These are phyloP conservation scores for Tolypocladium paradoxum DNA, from an alignment of 2,329 filamentous ascomycete genomes.

Conservation along the genomic window DNA sequence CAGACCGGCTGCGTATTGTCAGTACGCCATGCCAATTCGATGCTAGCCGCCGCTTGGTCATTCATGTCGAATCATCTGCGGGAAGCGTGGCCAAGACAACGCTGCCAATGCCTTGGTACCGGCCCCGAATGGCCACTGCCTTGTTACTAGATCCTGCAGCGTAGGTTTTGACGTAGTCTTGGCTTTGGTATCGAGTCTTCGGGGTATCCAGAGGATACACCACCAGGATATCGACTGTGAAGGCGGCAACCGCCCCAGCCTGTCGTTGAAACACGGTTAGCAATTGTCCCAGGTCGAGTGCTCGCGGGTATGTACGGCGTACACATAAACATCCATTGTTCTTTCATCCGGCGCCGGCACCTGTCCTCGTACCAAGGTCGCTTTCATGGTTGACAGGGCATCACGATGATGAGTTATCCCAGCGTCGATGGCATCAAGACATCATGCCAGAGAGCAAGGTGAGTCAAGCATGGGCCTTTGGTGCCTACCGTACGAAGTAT, in stretches of 20 bases:
- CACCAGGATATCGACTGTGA: conserved; percentile 74
- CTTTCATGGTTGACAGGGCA: too few relatives aligned
- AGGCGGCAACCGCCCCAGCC: conserved; percentile 78
- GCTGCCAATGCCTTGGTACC: conserved; percentile 82
- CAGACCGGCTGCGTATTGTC: conserved; percentile 48
- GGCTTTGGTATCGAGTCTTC: conserved; percentile 76
- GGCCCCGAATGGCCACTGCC: conserved; percentile 50
- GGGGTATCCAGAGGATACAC: conserved; percentile 84
- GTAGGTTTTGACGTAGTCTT: conserved; percentile 60
- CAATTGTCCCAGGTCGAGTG: background rate
- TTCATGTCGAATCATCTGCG: conserved; percentile 45
- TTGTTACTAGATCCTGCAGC: conserved; percentile 42
- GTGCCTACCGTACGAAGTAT: too few relatives aligned
- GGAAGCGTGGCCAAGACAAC: conserved; percentile 81
- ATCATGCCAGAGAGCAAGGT: too few relatives aligned
- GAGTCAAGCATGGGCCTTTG: too few relatives aligned
- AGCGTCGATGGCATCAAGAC: too few relatives aligned
- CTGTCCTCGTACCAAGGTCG: background rate
- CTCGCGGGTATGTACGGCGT: background rate
- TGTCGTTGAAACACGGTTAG: conserved; percentile 20
- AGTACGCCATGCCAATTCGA: background rate
- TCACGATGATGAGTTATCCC: too few relatives aligned
- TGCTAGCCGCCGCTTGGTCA: background rate
- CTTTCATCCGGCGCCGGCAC: background rate
- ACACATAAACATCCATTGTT: conserved; percentile 21